Conservation (phyloP, 768 basidiomycete genomes). For the Mycena leptocephala region DNA sequence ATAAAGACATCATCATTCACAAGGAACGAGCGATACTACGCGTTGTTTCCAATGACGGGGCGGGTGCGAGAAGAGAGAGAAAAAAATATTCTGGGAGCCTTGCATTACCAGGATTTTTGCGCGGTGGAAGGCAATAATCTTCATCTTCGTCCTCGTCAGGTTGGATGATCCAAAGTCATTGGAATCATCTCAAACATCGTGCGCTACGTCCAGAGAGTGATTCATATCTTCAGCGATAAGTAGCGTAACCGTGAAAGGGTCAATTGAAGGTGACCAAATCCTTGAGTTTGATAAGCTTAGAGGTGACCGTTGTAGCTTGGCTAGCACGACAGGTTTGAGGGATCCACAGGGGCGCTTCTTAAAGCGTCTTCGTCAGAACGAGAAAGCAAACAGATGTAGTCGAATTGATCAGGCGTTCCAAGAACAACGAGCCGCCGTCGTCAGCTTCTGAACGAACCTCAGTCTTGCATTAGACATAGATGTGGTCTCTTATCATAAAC, state of each 20-base stretch:
- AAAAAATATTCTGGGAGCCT: neutral
- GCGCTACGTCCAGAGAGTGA: neutral
- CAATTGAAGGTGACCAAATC: neutral
- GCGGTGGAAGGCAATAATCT: neutral
- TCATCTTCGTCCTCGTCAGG: neutral
- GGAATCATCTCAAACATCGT: neutral
- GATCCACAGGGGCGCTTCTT: neutral
- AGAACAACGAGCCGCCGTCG: too few species aligned
- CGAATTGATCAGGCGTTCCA: constrained; percentile 10
- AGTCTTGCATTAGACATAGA: too few species aligned
- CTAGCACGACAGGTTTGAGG: neutral
- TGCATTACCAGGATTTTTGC: neutral
- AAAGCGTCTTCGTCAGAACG: neutral
- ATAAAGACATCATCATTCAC: too few species aligned
- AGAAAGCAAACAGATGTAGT: neutral
- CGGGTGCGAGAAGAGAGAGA: neutral
- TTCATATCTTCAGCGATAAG: neutral
- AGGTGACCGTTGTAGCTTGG: neutral
- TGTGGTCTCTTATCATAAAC: too few species aligned
- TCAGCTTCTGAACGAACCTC: too few species aligned
- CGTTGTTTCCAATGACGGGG: neutral
- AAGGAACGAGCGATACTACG: too few species aligned
- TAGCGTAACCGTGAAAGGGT: neutral
- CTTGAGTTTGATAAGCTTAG: neutral
- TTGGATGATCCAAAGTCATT: neutral